These are phyloP conservation scores for Hyparrhenia diplandra DNA, from an alignment of 176 grass and related monocot genomes.

Conservation along the genomic window DNA sequence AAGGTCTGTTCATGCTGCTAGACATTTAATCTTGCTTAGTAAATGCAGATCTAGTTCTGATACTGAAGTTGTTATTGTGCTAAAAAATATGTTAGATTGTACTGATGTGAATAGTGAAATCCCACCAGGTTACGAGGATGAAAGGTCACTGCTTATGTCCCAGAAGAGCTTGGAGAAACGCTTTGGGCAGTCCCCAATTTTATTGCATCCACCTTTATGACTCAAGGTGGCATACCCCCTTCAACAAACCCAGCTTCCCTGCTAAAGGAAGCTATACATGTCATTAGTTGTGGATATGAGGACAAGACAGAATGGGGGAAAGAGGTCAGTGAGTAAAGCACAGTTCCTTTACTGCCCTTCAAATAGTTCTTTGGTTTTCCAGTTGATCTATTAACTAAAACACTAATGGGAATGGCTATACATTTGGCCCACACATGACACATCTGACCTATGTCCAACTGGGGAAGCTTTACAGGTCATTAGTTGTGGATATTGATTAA, in stretches of 20 bases:
- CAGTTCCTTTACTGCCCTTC: not conserved
- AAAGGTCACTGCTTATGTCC: conserved; percentile 70
- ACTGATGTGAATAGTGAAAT: not conserved
- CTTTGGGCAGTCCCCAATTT: conserved; percentile 86
- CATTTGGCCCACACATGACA: not conserved
- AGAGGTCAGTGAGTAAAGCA: conserved; percentile 53
- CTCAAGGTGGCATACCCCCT: conserved; percentile 58
- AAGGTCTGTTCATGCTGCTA: conserved; percentile 36
- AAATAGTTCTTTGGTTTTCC: conserved; percentile 9
- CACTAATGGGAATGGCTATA: not conserved
- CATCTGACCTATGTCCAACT: not conserved
- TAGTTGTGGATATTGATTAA: not conserved
- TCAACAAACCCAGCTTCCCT: conserved; percentile 71
- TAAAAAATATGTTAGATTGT: conserved; percentile 10
- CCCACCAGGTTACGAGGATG: conserved; percentile 56
- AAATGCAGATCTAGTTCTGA: not conserved
- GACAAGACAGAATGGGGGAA: conserved; percentile 95
- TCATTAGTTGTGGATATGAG: conserved; percentile 88
- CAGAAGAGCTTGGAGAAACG: conserved; percentile 76
- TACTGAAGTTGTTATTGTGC: not conserved
- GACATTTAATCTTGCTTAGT: not conserved
- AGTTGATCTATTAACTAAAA: not conserved
- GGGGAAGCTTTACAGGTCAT: not conserved
- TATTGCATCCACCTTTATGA: conserved; percentile 85
- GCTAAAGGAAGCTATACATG: conserved; percentile 86